These are phyloP conservation scores for Allodekkera sacchari DNA, from an alignment of 805 yeast species.

Conservation along the genomic window DNA sequence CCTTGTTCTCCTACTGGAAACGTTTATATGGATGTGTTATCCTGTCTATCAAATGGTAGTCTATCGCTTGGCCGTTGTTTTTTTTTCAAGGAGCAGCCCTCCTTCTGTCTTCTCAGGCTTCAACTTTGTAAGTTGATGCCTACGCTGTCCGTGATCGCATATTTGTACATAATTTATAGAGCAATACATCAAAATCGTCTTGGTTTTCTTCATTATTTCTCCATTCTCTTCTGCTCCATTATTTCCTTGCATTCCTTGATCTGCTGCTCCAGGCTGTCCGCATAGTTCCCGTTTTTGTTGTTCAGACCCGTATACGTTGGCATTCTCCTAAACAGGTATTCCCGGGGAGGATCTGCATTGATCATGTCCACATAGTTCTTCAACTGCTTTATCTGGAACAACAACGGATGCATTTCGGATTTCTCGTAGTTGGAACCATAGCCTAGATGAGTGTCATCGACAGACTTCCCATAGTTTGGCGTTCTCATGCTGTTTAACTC, in stretches of 20 bases:
- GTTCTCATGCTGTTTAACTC: constrained; percentile 20
- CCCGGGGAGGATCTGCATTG: constrained; percentile 27
- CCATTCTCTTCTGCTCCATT: constrained; percentile 2
- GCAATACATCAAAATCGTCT: too few relatives aligned
- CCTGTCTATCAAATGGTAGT: too few relatives aligned
- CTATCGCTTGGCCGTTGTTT: too few relatives aligned
- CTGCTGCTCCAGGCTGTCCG: constrained; percentile 21
- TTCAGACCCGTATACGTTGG: constrained; percentile 5
- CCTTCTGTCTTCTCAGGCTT: too few relatives aligned
- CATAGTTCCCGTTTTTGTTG: constrained; percentile 14
- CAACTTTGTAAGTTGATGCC: too few relatives aligned
- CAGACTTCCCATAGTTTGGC: constrained; percentile 16
- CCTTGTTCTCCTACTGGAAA: too few relatives aligned
- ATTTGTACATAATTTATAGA: too few relatives aligned
- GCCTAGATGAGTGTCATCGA: constrained; percentile 7
- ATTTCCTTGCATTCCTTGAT: constrained; percentile 10
- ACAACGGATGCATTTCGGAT: constrained; percentile 29
- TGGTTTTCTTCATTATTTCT: neutral
- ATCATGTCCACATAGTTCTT: constrained; percentile 24
- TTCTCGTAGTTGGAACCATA: constrained; percentile 6
- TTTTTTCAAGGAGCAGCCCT: too few relatives aligned
- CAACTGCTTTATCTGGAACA: constrained; percentile 25
- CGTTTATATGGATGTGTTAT: too few relatives aligned
- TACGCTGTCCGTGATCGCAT: too few relatives aligned
- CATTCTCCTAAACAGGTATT: constrained; percentile 22